Evolutionary conservation across 306 rosid species (phyloP), one percentile per base, ranked within the genome.

Genomic region (Malus orientalis): DNA sequence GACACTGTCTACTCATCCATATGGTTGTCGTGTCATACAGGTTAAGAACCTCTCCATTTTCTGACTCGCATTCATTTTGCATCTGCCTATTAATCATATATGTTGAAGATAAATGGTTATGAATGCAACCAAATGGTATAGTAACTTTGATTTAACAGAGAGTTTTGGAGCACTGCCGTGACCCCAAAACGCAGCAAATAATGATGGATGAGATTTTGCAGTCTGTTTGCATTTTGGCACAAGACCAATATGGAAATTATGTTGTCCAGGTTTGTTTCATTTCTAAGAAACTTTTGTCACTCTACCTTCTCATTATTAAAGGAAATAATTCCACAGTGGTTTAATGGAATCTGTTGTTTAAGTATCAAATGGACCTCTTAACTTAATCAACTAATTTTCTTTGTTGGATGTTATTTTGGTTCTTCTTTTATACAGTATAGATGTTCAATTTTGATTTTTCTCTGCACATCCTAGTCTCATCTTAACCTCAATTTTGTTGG

Each of bases 21-120:
- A 95, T 78, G 99, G 99, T 68, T 95, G 97, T 75, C 93, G 99
- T 25, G 97, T 95, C 82, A 90, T 95, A 78, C 99, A 95, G 87
- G 99, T 87, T 80, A 65, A 77, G 49, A 68, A 77, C 47, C 16
- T 15, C 18, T 16, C 47, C 23, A n/a, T 47, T 64, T 78, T 65
- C 25, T 45, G 27, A 57, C 44, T 36, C 36, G 18, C 8, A 29
- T 33, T 12, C 53, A 32, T 51, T 51, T 51, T 15, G 20, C 55
- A 2, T 51, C 18, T 16, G 55, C 40, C 30, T 16, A 59, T 9
- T 60, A 25, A 54, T 68, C 57, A 58, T 40, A 11, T 27, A 6
- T 25, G 14, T 11, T 76, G 44, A 23, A 60, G 58, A 71, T 22
- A 25, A 61, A 22, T 58, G 40, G 61, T 27, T 14, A 9, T 15